Percentiles rank a stretch among this genome's conserved stretches.
Evolutionary conservation across 768 basidiomycete species (phyloP).

Genomic region (Strobilomyces echinocephalus): DNA sequence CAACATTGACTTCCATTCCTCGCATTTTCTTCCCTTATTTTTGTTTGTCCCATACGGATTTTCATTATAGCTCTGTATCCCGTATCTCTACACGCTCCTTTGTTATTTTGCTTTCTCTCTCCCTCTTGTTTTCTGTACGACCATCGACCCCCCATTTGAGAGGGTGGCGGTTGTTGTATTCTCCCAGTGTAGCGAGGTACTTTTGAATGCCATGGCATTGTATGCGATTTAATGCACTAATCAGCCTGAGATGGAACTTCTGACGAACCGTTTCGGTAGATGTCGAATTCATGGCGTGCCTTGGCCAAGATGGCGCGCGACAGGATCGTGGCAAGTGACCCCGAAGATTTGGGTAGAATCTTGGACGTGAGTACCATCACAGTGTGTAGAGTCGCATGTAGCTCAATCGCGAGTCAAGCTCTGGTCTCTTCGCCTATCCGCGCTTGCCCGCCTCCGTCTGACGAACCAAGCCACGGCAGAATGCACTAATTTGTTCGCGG

Average conservation of each 20-base stretch:
- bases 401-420: slow-evolving; percentile 41
- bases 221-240: not conserved
- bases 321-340: slow-evolving; percentile 63
- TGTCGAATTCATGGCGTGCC: slow-evolving; percentile 86
- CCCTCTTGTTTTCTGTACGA: slow-evolving; percentile 23
- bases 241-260: slow-evolving; percentile 1
- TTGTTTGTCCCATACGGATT: slow-evolving; percentile 7
- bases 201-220: slow-evolving; percentile 8
- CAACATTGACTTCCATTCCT: slow-evolving; percentile 8
- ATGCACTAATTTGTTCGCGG: slow-evolving; percentile 72
- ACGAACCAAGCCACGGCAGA: slow-evolving; percentile 87
- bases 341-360: slow-evolving; percentile 60
- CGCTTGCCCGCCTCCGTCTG: slow-evolving; percentile 73
- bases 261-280: slow-evolving; percentile 40
- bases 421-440: slow-evolving; percentile 79
- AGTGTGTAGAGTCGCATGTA: not conserved
- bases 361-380: slow-evolving; percentile 54
- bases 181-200: slow-evolving; percentile 17
- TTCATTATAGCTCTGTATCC: slow-evolving; percentile 19
- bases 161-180: slow-evolving; percentile 20
- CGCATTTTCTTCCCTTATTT: slow-evolving; percentile 5
- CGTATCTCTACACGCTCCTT: slow-evolving; percentile 20
- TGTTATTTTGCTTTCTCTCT: slow-evolving; percentile 12
- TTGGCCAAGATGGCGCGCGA: slow-evolving; percentile 83
- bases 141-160: slow-evolving; percentile 6